These are phyloP conservation scores for Kernera saxatilis DNA, from an alignment of 345 rosid species.

Conservation along the genomic window DNA sequence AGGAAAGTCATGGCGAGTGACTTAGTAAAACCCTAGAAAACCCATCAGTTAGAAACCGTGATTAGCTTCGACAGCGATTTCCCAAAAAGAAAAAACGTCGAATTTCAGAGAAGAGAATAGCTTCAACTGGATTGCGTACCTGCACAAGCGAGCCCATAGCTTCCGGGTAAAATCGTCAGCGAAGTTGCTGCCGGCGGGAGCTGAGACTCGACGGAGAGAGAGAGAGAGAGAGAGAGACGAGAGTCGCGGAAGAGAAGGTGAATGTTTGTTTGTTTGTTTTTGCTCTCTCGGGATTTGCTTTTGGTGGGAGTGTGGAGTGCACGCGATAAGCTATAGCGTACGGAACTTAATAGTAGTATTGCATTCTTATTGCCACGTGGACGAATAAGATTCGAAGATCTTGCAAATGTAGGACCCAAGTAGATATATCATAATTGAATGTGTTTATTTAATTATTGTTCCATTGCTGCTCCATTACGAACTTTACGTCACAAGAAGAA, in stretches of 20 bases:
- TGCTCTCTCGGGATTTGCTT: not conserved
- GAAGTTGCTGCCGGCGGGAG: too few species aligned
- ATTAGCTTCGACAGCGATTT: constrained; percentile 2
- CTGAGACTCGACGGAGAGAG: too few species aligned
- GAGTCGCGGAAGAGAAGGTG: not conserved
- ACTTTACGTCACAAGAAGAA: not conserved
- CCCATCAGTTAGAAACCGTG: not conserved
- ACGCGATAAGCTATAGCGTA: not conserved
- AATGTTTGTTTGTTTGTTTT: not conserved
- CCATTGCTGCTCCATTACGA: not conserved
- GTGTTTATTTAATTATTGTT: not conserved
- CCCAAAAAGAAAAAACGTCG: not conserved
- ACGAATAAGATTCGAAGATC: not conserved
- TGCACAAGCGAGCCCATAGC: constrained; percentile 52
- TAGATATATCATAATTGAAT: not conserved
- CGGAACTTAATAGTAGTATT: too few species aligned
- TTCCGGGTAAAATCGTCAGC: not conserved
- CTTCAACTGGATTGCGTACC: constrained; percentile 24
- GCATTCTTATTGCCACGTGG: too few species aligned
- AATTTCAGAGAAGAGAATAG: not conserved
- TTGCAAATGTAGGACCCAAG: not conserved
- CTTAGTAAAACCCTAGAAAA: constrained; percentile 72
- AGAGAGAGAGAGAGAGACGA: too few species aligned
- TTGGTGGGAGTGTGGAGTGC: not conserved
- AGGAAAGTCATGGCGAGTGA: constrained; percentile 89